A percentile compares a stretch with the other conserved stretches of the same genome.
Conservation (phyloP, 306 rosid genomes). For the Vigna mungo region DNA sequence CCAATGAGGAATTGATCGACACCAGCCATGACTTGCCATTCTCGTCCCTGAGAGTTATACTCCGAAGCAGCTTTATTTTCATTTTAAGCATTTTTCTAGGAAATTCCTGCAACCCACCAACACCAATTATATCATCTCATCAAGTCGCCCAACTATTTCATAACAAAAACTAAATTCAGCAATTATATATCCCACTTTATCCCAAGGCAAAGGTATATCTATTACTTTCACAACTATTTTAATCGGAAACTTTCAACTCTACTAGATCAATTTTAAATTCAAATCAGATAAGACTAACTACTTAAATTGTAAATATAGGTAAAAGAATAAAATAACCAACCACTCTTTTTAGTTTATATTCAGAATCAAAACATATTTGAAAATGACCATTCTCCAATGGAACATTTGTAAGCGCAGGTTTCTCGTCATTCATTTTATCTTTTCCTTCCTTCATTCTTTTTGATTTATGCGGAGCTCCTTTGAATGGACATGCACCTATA, state of each 20-base stretch:
- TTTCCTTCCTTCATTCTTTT: background rate
- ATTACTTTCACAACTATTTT: background rate
- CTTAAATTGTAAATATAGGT: background rate
- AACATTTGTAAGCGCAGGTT: background rate
- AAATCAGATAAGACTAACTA: no score
- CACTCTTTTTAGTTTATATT: background rate
- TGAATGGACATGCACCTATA: constrained; percentile 6
- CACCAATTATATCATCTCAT: constrained; percentile 23
- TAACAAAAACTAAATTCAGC: background rate
- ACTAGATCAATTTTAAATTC: background rate
- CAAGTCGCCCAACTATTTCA: background rate
- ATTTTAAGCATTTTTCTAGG: background rate
- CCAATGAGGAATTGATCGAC: background rate
- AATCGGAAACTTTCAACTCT: background rate
- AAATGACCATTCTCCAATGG: constrained; percentile 1
- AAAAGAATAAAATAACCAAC: constrained; percentile 9
- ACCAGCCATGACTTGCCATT: constrained; percentile 7
- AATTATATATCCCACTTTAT: background rate
- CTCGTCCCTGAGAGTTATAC: constrained; percentile 1
- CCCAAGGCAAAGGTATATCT: background rate
- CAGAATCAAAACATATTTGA: background rate
- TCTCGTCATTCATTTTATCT: background rate
- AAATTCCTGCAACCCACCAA: constrained; percentile 26
- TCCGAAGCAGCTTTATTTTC: background rate
- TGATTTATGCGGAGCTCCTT: background rate